These are phyloP conservation scores for Cladorrhinum sp. DNA, from an alignment of 2,329 filamentous ascomycete species.

Conservation along the genomic window DNA sequence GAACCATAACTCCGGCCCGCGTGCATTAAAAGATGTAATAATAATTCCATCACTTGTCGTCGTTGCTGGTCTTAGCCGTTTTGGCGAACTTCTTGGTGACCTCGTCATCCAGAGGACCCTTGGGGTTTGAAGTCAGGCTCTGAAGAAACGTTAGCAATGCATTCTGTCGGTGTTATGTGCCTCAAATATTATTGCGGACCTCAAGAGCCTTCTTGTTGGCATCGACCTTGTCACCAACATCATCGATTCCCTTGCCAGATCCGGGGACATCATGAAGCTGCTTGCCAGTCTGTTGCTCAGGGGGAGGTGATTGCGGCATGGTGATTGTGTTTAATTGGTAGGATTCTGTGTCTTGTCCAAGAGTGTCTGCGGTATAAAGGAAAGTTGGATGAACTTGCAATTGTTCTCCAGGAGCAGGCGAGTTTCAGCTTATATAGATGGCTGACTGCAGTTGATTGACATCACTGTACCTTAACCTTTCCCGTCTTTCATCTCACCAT, in stretches of 20 bases:
- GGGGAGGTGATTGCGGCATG: constrained; percentile 72
- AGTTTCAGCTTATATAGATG: neutral
- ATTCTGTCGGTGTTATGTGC: neutral
- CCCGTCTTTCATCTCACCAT: constrained; percentile 16
- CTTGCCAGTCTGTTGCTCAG: constrained; percentile 62
- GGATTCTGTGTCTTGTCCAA: neutral
- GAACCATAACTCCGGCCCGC: neutral
- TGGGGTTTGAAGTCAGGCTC: constrained; percentile 63
- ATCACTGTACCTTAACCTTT: constrained; percentile 12
- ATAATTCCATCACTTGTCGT: neutral
- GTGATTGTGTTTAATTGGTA: constrained; percentile 44
- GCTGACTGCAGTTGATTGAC: constrained; percentile 4
- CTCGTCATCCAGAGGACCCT: constrained; percentile 59
- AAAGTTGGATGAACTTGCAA: neutral
- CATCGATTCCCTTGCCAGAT: constrained; percentile 56
- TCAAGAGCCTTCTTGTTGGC: constrained; percentile 51
- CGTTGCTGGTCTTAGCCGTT: constrained; percentile 27
- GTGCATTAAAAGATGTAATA: neutral
- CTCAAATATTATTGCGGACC: constrained; percentile 34
- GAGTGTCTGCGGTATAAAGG: neutral
- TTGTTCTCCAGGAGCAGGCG: neutral
- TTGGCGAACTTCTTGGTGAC: constrained; percentile 61
- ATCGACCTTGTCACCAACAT: constrained; percentile 52
- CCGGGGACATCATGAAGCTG: constrained; percentile 60
- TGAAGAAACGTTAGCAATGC: constrained; percentile 25